Base-by-base conservation (phyloP, 768 basidiomycete species). In the Amylocystis lapponica region DNA sequence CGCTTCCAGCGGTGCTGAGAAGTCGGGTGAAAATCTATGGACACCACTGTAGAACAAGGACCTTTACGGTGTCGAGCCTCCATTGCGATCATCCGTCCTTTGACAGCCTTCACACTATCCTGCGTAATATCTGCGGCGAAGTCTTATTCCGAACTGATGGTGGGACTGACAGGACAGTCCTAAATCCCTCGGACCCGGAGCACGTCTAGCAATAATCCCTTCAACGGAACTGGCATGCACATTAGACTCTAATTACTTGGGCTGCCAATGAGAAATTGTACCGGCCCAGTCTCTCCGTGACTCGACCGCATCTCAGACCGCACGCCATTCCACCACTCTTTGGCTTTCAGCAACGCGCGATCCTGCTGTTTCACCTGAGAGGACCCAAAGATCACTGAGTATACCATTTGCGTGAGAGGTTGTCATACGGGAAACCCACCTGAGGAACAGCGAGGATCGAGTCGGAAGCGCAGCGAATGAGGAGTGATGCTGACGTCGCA, bases 261-360 rank as follows among this genome's bases (percentile, higher is more conserved):
- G n/a, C n/a, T n/a, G n/a, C n/a, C n/a, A n/a, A n/a, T n/a, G n/a
- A 51, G 17, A 33, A 51, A 50, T 27, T 49, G 49, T 13, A 54
- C 36, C 10, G 52, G 49, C 2, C 52, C 45, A 3, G 37, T 34
- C 5, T 35, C 19, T 2, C 41, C 44, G 3, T 35, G 4, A 13
- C 12, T 12, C 16, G 49, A 9, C n/a, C 52, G 42, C 56, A 55
- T 50, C 25, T 56, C 58, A 1, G 61, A 56, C 17, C 52, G 55
- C 12, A 79, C 64, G 2, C 89, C 88, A 57, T 86, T 88, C 86
- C 86, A 90, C 81, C 86, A 92, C 39, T 82, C 81, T 46, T 66
- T 73, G 3, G 79, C 81, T 12, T 55, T 56, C 46, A 87, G 48
- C 52, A 75, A 59, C 20, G 68, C 62, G 50, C 75, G 74, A 41